Percentiles rank a stretch among this genome's conserved stretches.
Conservation (phyloP, 2,329 filamentous ascomycete species). For the Phialophora expanda region DNA sequence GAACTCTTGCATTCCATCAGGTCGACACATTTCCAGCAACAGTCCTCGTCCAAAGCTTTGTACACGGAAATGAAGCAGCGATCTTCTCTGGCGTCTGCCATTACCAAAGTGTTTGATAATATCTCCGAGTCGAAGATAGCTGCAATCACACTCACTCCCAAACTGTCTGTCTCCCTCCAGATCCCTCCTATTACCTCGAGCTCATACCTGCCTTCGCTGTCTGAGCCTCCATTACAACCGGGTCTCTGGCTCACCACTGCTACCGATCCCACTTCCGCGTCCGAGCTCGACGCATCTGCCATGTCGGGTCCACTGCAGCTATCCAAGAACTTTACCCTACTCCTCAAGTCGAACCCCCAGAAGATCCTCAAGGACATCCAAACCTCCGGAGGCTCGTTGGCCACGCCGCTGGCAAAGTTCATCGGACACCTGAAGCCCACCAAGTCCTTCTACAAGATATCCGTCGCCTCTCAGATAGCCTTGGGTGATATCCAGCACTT, state of each 20-base stretch:
- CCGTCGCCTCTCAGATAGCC: slow-evolving; percentile 65
- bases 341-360: slow-evolving; percentile 82
- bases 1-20: slow-evolving; percentile 81
- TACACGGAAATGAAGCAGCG: slow-evolving; percentile 57
- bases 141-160: slow-evolving; percentile 64
- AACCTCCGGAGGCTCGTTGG: slow-evolving; percentile 74
- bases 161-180: slow-evolving; percentile 63
- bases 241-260: slow-evolving; percentile 88
- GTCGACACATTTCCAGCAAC: slow-evolving; percentile 42
- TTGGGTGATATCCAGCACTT: slow-evolving; percentile 83
- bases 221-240: slow-evolving; percentile 66
- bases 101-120: slow-evolving; percentile 79
- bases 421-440: slow-evolving; percentile 65
- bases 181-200: slow-evolving; percentile 70
- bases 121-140: slow-evolving; percentile 86
- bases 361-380: slow-evolving; percentile 73
- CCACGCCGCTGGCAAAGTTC: slow-evolving; percentile 76
- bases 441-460: slow-evolving; percentile 75
- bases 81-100: slow-evolving; percentile 80
- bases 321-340: slow-evolving; percentile 83
- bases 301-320: slow-evolving; percentile 65
- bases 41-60: slow-evolving; percentile 36
- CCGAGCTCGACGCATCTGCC: slow-evolving; percentile 31
- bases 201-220: slow-evolving; percentile 71
- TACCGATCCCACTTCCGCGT: slow-evolving; percentile 71